Evolutionary conservation across 2,329 filamentous ascomycete species (phyloP), one percentile per base, ranked within the genome.

Genomic region (Claviceps monticola): DNA sequence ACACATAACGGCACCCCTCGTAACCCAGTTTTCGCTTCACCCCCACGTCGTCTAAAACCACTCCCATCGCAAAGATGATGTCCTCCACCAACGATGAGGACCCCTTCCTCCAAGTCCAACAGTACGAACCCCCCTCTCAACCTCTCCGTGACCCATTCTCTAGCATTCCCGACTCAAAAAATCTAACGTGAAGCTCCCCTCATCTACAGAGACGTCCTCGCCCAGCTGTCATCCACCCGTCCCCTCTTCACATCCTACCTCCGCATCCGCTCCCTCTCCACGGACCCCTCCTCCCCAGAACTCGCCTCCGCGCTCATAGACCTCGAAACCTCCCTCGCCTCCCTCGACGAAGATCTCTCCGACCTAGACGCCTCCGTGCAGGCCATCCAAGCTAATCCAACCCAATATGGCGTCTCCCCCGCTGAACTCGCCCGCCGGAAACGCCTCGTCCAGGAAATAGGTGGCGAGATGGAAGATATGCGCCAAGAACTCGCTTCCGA

Each of bases 171-270:
- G 8, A 34, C 9, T 34, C 29, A 6, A n/a, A 3, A n/a, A n/a
- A 39, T 16, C 38, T 39, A 9, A 39, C 38, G 5, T 9, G 3
- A 39, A 39, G n/a, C 16, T n/a, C 16, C 5, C 16, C 21, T 11
- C 1, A 17, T 42, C 39, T 42, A 17, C 44, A 46, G 89, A 70
- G 93, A 98, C 71, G 88, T 97, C 59, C 83, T 95, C 58, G 73
- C 82, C 56, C 86, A 94, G 55, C 82, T 98, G 57, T 78, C 84
- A 58, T 81, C 80, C 14, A 86, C 88, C 50, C 84, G 91, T 9
- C 84, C 90, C 50, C 82, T 96, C 53, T 96, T 96, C 75, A 83
- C 86, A 57, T 96, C 90, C 16, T 98, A 95, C 73, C 79, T 95
- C 44, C 91, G 93, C 64, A 98, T 98, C 71, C 88, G 89, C 63